Evolutionary conservation across 495 filamentous ascomycete genomes (phyloP).

Genomic region (Penicillium egyptiacum): DNA sequence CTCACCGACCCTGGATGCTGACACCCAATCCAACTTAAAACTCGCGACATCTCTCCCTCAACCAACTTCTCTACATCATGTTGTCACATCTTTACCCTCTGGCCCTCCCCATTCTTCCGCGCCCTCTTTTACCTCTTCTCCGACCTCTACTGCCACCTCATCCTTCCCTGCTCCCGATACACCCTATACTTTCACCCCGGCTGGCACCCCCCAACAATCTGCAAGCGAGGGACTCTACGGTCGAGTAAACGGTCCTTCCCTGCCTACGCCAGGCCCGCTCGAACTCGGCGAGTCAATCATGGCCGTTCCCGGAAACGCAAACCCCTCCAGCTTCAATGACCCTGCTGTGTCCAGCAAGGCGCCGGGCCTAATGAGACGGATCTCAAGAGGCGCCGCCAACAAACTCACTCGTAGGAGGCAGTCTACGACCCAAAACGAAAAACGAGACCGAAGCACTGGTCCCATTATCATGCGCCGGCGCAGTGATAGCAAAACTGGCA

Average conservation of each 20-base stretch:
- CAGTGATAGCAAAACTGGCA: constrained; percentile 78
- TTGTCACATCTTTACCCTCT: constrained; percentile 34
- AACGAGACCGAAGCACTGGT: constrained; percentile 81
- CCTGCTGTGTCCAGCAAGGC: constrained; percentile 52
- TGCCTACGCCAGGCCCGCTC: constrained; percentile 44
- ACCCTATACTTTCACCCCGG: constrained; percentile 47
- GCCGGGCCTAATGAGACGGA: constrained; percentile 62
- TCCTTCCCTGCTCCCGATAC: constrained; percentile 29
- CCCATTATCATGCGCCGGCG: constrained; percentile 83
- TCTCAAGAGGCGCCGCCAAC: constrained; percentile 65
- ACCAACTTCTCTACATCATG: constrained; percentile 42
- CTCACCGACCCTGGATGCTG: constrained; percentile 45
- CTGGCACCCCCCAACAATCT: constrained; percentile 51
- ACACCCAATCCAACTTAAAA: constrained; percentile 43
- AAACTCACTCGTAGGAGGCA: constrained; percentile 63
- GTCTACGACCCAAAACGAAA: constrained; percentile 70
- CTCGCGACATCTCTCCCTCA: constrained; percentile 39
- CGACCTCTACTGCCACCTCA: constrained; percentile 36
- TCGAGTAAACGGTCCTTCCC: constrained; percentile 37
- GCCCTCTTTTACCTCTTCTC: constrained; percentile 35
- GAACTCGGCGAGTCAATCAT: constrained; percentile 60
- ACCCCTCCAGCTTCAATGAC: constrained; percentile 45
- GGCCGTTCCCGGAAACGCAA: constrained; percentile 37
- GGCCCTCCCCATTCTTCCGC: constrained; percentile 29
- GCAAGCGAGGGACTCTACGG: constrained; percentile 53